Evolutionary conservation across 441 rosid species (phyloP).

Genomic region (Macaranga tanarius): DNA sequence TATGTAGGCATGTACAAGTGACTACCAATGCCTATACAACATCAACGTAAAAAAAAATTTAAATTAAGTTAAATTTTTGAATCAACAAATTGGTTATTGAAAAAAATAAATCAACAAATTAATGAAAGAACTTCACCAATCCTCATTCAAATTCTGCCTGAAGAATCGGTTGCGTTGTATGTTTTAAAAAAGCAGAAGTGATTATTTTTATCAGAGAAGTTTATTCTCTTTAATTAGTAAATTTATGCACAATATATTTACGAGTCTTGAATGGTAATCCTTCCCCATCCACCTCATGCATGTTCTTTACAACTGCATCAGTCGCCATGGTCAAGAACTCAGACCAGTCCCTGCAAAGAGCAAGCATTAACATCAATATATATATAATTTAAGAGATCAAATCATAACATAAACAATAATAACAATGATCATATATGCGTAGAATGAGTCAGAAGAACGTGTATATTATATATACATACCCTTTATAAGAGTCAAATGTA

Average conservation of each 20-base stretch:
- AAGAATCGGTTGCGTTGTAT: not conserved
- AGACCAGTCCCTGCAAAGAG: constrained; percentile 68
- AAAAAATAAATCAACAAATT: no score
- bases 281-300: constrained; percentile 52
- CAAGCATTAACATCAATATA: not conserved
- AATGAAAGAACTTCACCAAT: not conserved
- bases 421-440: no score
- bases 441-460: no score
- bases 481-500: constrained; percentile 54
- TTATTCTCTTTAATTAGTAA: not conserved
- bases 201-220: not conserved
- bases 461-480: constrained; percentile 37
- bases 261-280: constrained; percentile 8
- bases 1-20: not conserved
- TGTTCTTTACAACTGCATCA: constrained; percentile 57
- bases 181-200: not conserved
- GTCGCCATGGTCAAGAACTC: constrained; percentile 56
- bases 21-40: not conserved
- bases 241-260: constrained; percentile 20
- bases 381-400: no score
- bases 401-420: no score
- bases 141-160: not conserved
- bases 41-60: no score
- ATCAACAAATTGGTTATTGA: not conserved
- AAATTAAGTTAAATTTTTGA: not conserved